Percentiles rank a stretch among this genome's conserved stretches.
phyloP scores from a whole-genome alignment of 495 filamentous ascomycete genomes.

The Emericellopsis terricola region DNA sequence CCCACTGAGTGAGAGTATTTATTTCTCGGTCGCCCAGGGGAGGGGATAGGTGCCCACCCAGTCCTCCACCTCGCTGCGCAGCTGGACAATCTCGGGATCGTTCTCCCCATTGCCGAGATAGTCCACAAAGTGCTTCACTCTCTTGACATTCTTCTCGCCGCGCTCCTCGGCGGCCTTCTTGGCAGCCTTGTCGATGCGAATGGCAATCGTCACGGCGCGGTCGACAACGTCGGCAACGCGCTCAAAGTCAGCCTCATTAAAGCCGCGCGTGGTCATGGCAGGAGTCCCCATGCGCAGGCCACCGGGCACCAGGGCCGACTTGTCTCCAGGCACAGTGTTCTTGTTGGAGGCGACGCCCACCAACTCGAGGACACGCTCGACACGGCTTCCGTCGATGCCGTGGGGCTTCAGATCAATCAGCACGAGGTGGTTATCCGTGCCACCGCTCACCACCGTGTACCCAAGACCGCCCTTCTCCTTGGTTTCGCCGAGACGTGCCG shows the following conservation, averaged over 20 bases:
- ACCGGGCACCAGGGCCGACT: constrained; percentile 78
- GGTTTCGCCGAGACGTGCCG: constrained; percentile 49
- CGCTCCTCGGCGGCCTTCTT: constrained; percentile 57
- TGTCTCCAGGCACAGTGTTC: constrained; percentile 94
- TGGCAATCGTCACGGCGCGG: constrained; percentile 69
- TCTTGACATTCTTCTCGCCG: constrained; percentile 60
- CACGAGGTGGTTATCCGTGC: constrained; percentile 94
- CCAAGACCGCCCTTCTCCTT: constrained; percentile 62
- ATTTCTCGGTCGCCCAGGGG: constrained; percentile 46
- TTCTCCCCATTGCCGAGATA: constrained; percentile 69
- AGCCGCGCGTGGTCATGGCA: constrained; percentile 93
- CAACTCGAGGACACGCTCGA: constrained; percentile 86
- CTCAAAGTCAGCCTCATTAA: constrained; percentile 70
- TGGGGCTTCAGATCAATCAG: constrained; percentile 89
- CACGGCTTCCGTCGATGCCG: constrained; percentile 76
- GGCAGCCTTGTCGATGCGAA: constrained; percentile 65
- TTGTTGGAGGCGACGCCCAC: constrained; percentile 95
- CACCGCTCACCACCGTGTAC: constrained; percentile 80
- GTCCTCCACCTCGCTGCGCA: constrained; percentile 80
- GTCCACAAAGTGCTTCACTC: constrained; percentile 71
- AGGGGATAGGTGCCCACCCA: constrained; percentile 89
- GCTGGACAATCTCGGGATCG: constrained; percentile 66
- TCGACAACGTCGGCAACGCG: constrained; percentile 90
- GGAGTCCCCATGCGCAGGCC: constrained; percentile 87
- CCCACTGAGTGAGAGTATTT: too few relatives aligned